phyloP scores from a whole-genome alignment of 805 yeast genomes.

The Saturnispora besseyi region DNA sequence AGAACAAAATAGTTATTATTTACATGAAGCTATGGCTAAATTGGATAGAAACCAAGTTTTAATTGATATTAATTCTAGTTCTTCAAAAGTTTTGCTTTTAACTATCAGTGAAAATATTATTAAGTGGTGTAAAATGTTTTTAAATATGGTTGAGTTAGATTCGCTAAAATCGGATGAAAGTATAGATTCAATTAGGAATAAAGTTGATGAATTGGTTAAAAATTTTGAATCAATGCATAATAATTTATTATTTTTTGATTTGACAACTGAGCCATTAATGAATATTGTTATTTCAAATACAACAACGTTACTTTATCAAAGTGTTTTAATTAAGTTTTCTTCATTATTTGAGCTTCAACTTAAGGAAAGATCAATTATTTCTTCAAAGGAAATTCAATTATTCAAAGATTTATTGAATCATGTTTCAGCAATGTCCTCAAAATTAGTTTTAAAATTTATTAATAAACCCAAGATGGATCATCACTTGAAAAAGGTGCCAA shows the following conservation, averaged over 20 bases:
- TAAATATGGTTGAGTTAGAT: slow-evolving; percentile 22
- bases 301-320: slow-evolving; percentile 22
- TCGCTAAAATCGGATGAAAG: slow-evolving; percentile 17
- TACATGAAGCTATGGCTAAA: slow-evolving; percentile 26
- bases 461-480: slow-evolving; percentile 13
- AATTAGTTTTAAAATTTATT: slow-evolving; percentile 15
- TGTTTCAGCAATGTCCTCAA: slow-evolving; percentile 16
- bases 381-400: slow-evolving; percentile 15
- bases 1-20: slow-evolving; percentile 14
- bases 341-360: slow-evolving; percentile 17
- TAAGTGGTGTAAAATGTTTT: slow-evolving; percentile 27
- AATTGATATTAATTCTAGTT: slow-evolving; percentile 20
- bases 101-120: slow-evolving; percentile 26
- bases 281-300: slow-evolving; percentile 22
- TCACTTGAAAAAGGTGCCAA: slow-evolving; percentile 15
- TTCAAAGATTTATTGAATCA: slow-evolving; percentile 17
- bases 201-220: slow-evolving; percentile 21
- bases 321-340: slow-evolving; percentile 21
- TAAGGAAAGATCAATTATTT: slow-evolving; percentile 12
- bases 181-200: slow-evolving; percentile 15
- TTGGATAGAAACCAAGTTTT: slow-evolving; percentile 23
- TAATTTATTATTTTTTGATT: slow-evolving; percentile 22
- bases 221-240: slow-evolving; percentile 23
- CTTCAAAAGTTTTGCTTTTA: slow-evolving; percentile 22
- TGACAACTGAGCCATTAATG: slow-evolving; percentile 20